phyloP scores from a whole-genome alignment of 1,284 basidiomycete genomes.

The Phellinidium pouzarii region DNA sequence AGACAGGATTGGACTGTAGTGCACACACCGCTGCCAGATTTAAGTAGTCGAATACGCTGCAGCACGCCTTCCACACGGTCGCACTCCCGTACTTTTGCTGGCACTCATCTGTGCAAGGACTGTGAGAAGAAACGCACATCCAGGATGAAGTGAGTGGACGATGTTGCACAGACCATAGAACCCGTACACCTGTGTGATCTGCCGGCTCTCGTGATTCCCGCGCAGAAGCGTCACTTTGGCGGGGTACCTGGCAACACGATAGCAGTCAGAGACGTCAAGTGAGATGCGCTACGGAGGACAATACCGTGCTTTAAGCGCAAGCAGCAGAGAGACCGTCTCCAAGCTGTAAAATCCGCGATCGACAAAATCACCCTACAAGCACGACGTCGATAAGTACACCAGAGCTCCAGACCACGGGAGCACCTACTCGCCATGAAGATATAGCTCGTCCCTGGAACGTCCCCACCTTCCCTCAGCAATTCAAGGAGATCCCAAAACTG shows the following conservation, averaged over 20 bases:
- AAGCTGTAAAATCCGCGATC: constrained; percentile 94
- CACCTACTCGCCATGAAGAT: constrained; percentile 91
- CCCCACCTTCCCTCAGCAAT: constrained; percentile 84
- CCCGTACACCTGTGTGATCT: constrained; percentile 97
- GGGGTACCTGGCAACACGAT: constrained; percentile 72
- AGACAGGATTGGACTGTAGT: not conserved
- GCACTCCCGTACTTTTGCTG: constrained; percentile 95
- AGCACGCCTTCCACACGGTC: constrained; percentile 93
- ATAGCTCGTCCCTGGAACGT: constrained; percentile 86
- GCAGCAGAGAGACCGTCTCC: constrained; percentile 88
- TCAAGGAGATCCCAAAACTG: constrained; percentile 96
- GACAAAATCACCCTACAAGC: constrained; percentile 87
- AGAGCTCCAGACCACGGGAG: constrained; percentile 19
- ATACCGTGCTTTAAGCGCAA: constrained; percentile 88
- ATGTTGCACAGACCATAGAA: constrained; percentile 75
- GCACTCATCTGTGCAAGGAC: constrained; percentile 69
- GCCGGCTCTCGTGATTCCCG: constrained; percentile 93
- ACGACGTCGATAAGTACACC: constrained; percentile 18
- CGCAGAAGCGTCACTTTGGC: constrained; percentile 87
- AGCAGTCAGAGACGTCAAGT: not conserved
- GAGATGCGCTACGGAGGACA: constrained; percentile 18
- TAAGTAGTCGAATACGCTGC: constrained; percentile 90
- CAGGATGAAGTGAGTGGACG: not conserved
- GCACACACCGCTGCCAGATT: constrained; percentile 83
- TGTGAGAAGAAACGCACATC: constrained; percentile 7